Base-by-base conservation (phyloP, 1,139 yeast species). In the Magnusiomyces paraingens region DNA sequence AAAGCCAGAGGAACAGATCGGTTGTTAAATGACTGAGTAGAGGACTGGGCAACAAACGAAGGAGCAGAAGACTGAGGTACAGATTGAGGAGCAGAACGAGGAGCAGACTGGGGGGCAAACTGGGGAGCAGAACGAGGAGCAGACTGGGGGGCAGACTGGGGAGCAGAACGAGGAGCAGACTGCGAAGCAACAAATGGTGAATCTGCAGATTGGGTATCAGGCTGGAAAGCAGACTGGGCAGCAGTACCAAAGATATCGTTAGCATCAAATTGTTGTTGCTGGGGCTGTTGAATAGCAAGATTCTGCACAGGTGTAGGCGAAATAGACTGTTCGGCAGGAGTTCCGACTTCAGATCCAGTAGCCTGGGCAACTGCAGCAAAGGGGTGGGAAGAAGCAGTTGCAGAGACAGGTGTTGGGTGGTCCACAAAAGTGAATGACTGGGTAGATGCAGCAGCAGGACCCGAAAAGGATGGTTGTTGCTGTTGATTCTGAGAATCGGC, bases 161-260 rank as follows among this genome's bases (percentile, higher is more conserved):
- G n/a, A n/a, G 52, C 42, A 12, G n/a, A 38, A 42, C 52, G 56
- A 47, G 52, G 26, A 29, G 56, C 39, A 43, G 58, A 54, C 46
- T 58, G n/a, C n/a, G n/a, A n/a, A n/a, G n/a, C n/a, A n/a, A n/a
- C n/a, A n/a, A n/a, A n/a, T n/a, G n/a, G n/a, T n/a, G n/a, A 41
- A 49, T 56, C 49, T 29, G 58, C 55, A 38, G 57, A 58, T 26
- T 56, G 57, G 42, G 59, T 61, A 56, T 65, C 63, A 39, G 45
- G 10, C 15, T 43, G 32, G 11, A 32, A 10, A 43, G 22, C 18
- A 18, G 46, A 17, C 14, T 17, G 18, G 35, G 48, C 50, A 42
- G 53, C 51, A 41, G 57, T 52, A n/a, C 49, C 52, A 44, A 53
- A 47, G 29, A n/a, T 26, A 46, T 18, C 17, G 15, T 32, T 20